A percentile compares a stretch with the other conserved stretches of the same genome.
phyloP scores from a whole-genome alignment of 306 rosid genomes.

The Quercus glauca region DNA sequence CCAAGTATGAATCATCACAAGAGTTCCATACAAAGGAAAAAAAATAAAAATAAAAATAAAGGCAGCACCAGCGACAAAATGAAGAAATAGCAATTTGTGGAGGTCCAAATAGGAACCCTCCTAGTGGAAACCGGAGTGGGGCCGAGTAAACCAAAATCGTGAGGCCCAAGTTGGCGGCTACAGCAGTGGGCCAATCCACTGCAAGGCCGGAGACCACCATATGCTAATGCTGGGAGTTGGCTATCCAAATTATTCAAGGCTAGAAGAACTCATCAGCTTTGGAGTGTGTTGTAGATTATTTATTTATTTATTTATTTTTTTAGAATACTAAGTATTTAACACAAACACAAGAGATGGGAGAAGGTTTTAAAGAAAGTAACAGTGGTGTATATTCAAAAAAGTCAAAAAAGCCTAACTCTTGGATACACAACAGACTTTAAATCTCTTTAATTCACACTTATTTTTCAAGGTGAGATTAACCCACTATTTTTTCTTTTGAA shows the following conservation, averaged over 20 bases:
- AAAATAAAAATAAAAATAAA: neutral
- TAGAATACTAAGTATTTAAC: too few species aligned
- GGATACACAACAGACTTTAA: too few species aligned
- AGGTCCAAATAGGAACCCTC: slow-evolving; percentile 48
- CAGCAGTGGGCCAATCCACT: slow-evolving; percentile 53
- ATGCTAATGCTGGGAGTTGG: slow-evolving; percentile 46
- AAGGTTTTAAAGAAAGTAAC: too few species aligned
- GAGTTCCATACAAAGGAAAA: slow-evolving; percentile 62
- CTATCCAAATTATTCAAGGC: slow-evolving; percentile 42
- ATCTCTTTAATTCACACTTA: too few species aligned
- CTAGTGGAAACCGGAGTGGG: slow-evolving; percentile 45
- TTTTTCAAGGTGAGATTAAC: too few species aligned
- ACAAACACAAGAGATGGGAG: too few species aligned
- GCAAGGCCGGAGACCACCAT: slow-evolving; percentile 60
- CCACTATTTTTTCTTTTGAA: too few species aligned
- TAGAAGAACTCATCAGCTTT: neutral
- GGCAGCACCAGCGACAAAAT: slow-evolving; percentile 59
- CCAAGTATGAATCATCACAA: slow-evolving; percentile 67
- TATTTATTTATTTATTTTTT: too few species aligned
- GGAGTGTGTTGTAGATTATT: neutral
- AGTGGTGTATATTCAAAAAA: too few species aligned
- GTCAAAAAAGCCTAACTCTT: too few species aligned
- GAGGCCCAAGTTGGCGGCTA: slow-evolving; percentile 54
- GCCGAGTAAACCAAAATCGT: slow-evolving; percentile 33
- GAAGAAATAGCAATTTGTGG: slow-evolving; percentile 54